Percentiles rank a stretch among this genome's conserved stretches.
phyloP scores from a whole-genome alignment of 192 early-diverging fungal genomes.

The Podochytrium sp. region DNA sequence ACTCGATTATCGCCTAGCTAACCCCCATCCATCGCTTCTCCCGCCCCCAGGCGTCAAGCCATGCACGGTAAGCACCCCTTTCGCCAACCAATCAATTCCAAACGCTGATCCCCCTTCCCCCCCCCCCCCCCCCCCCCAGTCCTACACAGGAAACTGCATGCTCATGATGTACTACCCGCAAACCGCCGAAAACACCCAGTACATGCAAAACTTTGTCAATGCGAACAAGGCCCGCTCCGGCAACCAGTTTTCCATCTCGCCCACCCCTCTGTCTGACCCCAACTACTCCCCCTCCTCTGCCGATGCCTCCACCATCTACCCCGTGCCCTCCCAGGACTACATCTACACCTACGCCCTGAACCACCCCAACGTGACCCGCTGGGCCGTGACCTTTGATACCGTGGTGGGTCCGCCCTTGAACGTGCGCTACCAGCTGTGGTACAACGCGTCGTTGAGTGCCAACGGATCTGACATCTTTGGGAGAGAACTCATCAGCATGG shows the following conservation, averaged over 20 bases:
- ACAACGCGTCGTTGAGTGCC: conserved; percentile 60
- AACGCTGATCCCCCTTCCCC: neutral
- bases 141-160: conserved; percentile 28
- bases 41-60: conserved; percentile 37
- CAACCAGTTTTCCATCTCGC: conserved; percentile 33
- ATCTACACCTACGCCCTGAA: conserved; percentile 72
- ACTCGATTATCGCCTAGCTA: neutral
- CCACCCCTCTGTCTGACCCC: conserved; percentile 50
- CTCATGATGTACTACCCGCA: conserved; percentile 33
- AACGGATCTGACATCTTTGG: conserved; percentile 70
- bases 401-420: conserved; percentile 50
- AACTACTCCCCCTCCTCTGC: conserved; percentile 50
- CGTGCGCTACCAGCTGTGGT: conserved; percentile 77
- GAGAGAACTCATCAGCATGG: conserved; percentile 59
- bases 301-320: conserved; percentile 49
- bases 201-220: conserved; percentile 30
- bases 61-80: conserved; percentile 13
- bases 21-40: neutral
- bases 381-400: conserved; percentile 54
- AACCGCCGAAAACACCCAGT: conserved; percentile 27
- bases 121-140: no score
- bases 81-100: neutral
- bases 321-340: conserved; percentile 57
- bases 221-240: conserved; percentile 21
- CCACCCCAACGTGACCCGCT: conserved; percentile 70